Conservation (phyloP, 768 basidiomycete genomes). For the Serpula lacrymans region DNA sequence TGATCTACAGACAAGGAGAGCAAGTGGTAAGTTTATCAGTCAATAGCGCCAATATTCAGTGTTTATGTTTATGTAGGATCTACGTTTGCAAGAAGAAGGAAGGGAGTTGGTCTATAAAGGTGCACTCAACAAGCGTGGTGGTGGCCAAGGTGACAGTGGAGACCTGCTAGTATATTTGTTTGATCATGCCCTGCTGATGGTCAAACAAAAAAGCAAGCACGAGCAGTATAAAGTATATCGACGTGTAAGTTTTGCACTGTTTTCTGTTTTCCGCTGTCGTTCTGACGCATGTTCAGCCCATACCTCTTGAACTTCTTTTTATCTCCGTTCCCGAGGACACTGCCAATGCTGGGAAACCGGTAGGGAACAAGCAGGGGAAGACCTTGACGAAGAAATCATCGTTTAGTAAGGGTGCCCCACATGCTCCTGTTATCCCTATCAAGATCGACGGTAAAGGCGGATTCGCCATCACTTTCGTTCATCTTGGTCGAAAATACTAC, state of each 20-base stretch:
- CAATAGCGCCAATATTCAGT: conserved; percentile 1
- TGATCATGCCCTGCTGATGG: conserved; percentile 94
- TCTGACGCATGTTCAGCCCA: conserved; percentile 57
- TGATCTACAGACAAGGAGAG: conserved; percentile 87
- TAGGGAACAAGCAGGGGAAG: conserved; percentile 41
- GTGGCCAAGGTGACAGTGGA: conserved; percentile 69
- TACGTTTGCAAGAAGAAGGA: conserved; percentile 81
- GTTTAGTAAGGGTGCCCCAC: conserved; percentile 35
- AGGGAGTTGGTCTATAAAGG: conserved; percentile 93
- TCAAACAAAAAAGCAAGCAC: conserved; percentile 89
- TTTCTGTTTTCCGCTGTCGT: not conserved
- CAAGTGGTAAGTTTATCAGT: conserved; percentile 61
- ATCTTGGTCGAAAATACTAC: conserved; percentile 91
- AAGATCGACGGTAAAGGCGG: conserved; percentile 72
- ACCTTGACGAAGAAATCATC: conserved; percentile 44
- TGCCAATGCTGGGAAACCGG: conserved; percentile 23
- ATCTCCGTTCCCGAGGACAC: conserved; percentile 76
- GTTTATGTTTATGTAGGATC: conserved; percentile 49
- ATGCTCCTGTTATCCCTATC: conserved; percentile 48
- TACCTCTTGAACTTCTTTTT: conserved; percentile 89
- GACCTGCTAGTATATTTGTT: conserved; percentile 94
- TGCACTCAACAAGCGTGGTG: conserved; percentile 78
- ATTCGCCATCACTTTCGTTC: conserved; percentile 89
- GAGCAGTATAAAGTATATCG: conserved; percentile 94
- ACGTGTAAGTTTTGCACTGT: conserved; percentile 53